Evolutionary conservation across 257 asterid species (phyloP).

Genomic region (Forsythia viridissima): DNA sequence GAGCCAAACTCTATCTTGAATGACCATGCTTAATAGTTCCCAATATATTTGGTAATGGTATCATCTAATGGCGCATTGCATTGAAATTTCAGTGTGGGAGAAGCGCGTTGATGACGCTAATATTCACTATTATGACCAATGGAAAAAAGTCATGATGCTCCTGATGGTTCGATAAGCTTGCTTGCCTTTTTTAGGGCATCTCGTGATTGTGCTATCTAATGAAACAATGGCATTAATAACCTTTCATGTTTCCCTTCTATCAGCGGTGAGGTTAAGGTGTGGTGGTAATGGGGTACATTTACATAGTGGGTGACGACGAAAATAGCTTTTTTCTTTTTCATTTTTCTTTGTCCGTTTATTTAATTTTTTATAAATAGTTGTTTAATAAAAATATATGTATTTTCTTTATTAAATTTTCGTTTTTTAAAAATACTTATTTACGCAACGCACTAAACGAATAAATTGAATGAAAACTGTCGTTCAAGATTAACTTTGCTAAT

Average conservation of each 20-base stretch:
- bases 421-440: too few relatives aligned
- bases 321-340: too few relatives aligned
- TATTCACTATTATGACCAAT: constrained; percentile 49
- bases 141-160: constrained; percentile 63
- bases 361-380: too few relatives aligned
- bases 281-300: too few relatives aligned
- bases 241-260: constrained; percentile 72
- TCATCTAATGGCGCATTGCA: constrained; percentile 55
- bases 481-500: too few relatives aligned
- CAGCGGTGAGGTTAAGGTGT: constrained; percentile 28
- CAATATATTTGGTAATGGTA: constrained; percentile 38
- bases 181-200: constrained; percentile 88
- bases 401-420: too few relatives aligned
- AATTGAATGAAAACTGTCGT: too few relatives aligned
- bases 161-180: constrained; percentile 71
- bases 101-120: constrained; percentile 63
- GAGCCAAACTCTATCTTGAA: constrained; percentile 36
- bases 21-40: constrained; percentile 45
- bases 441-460: too few relatives aligned
- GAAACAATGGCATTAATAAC: constrained; percentile 74
- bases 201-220: constrained; percentile 55
- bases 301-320: too few relatives aligned
- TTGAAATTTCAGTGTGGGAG: constrained; percentile 51
- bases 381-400: too few relatives aligned
- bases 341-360: too few relatives aligned